phyloP scores from a whole-genome alignment of 441 rosid genomes.

The Flueggea neowawraea region DNA sequence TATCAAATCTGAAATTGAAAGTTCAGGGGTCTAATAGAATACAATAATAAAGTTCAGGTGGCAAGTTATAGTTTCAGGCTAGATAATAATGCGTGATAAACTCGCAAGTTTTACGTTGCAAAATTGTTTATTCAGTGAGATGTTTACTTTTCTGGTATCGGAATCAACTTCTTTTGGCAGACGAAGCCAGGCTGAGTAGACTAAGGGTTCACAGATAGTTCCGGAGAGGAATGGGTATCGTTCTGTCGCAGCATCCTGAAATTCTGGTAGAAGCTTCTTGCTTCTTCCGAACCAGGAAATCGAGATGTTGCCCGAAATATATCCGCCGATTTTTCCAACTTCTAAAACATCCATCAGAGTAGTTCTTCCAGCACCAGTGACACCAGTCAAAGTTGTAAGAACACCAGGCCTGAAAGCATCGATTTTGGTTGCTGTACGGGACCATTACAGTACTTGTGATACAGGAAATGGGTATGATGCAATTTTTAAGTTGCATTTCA shows the following conservation, averaged over 20 bases:
- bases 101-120: too few relatives aligned
- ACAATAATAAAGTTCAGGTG: too few relatives aligned
- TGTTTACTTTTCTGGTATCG: constrained; percentile 37
- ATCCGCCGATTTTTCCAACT: constrained; percentile 50
- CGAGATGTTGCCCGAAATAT: constrained; percentile 34
- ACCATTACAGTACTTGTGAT: too few relatives aligned
- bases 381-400: constrained; percentile 76
- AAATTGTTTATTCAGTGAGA: neutral
- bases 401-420: constrained; percentile 50
- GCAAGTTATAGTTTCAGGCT: too few relatives aligned
- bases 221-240: constrained; percentile 46
- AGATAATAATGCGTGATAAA: too few relatives aligned
- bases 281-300: constrained; percentile 45
- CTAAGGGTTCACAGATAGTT: constrained; percentile 43
- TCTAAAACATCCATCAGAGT: constrained; percentile 54
- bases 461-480: too few relatives aligned
- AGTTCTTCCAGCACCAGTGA: constrained; percentile 85
- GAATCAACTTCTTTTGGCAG: constrained; percentile 30
- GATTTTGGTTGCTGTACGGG: too few relatives aligned
- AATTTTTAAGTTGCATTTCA: too few relatives aligned
- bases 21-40: too few relatives aligned
- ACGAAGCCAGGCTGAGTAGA: constrained; percentile 60
- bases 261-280: constrained; percentile 52
- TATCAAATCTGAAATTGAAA: too few relatives aligned
- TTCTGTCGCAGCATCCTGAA: constrained; percentile 47